phyloP scores from a whole-genome alignment of 2,329 filamentous ascomycete genomes.

The Pseudocercospora vitis region DNA sequence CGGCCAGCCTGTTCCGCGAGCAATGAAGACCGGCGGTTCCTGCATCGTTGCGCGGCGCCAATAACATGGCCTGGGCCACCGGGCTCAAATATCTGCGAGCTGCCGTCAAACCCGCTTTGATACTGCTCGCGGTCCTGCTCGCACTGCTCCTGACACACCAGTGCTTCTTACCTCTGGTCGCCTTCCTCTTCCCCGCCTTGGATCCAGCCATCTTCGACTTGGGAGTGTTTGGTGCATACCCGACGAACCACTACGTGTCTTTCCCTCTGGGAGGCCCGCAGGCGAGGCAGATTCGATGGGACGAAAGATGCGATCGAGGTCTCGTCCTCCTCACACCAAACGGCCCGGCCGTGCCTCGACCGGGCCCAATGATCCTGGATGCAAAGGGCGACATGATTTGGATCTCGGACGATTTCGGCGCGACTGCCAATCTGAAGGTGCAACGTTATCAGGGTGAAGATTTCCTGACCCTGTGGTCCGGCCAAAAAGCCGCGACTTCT shows the following conservation, averaged over 20 bases:
- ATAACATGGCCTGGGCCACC: constrained; percentile 21
- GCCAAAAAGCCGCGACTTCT: constrained; percentile 38
- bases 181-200: constrained; percentile 32
- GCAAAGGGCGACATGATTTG: constrained; percentile 38
- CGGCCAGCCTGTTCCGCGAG: not conserved
- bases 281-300: constrained; percentile 32
- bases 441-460: constrained; percentile 39
- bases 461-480: constrained; percentile 44
- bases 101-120: constrained; percentile 13
- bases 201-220: constrained; percentile 36
- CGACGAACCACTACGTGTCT: constrained; percentile 30
- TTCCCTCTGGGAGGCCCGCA: constrained; percentile 33
- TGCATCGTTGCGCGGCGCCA: not conserved
- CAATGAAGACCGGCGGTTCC: not conserved
- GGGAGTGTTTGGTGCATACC: constrained; percentile 37
- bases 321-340: constrained; percentile 35
- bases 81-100: constrained; percentile 17
- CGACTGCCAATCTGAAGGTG: constrained; percentile 36
- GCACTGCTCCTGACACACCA: constrained; percentile 30
- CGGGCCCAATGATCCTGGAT: constrained; percentile 41
- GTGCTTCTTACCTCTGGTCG: constrained; percentile 33
- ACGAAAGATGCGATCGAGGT: constrained; percentile 35
- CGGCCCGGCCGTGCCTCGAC: constrained; percentile 32
- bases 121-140: constrained; percentile 13
- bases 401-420: constrained; percentile 35